Base-by-base conservation (phyloP, 331 rosid genomes). In the Stylosanthes scabra region DNA sequence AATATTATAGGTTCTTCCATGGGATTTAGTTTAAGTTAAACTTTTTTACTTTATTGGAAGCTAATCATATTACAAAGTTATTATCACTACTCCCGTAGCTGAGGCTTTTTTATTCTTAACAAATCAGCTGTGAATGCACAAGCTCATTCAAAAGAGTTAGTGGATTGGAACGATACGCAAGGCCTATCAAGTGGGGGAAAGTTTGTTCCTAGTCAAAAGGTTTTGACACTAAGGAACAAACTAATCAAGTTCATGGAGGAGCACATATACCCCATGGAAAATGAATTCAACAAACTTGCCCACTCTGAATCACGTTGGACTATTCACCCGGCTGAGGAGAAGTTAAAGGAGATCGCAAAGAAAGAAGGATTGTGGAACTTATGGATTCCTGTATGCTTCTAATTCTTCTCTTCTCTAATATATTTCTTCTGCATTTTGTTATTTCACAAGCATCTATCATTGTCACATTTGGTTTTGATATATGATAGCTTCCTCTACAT, bases 341-440 rank as follows among this genome's bases (percentile, higher is more conserved):
- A 88, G 74, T 82, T 95, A 68, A 95, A 95, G 88, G 93, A 88
- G 72, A 52, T 92, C 5, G 99, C 99, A 46, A 95, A 83, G 84
- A 95, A 86, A 80, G 93, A 88, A 88, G 99, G 99, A 82, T 74
- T 92, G 63, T 95, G 99, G 99, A 95, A 92, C 85, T 81, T 95
- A 72, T 95, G 84, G 83, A 88, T 95, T 80, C 97, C 99, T 77
- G 99, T 95, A 88, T 29, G 90, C 41, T 51, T 83, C 63, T 58
- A 42, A 39, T 55, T 74, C 66, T 60, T 42, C 67, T 70, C 72
- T 56, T 63, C 29, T 46, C 29, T 61, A 3, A 9, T 64, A 67
- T 28, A 31, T 60, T 63, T 77, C 63, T 46, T 75, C 68, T 78
- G 59, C 41, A 34, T 63, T n/a, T 71, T 34, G 57, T 44, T 9